These are phyloP conservation scores for Beauveria rudraprayagi DNA, from an alignment of 2,329 filamentous ascomycete species.

Conservation along the genomic window DNA sequence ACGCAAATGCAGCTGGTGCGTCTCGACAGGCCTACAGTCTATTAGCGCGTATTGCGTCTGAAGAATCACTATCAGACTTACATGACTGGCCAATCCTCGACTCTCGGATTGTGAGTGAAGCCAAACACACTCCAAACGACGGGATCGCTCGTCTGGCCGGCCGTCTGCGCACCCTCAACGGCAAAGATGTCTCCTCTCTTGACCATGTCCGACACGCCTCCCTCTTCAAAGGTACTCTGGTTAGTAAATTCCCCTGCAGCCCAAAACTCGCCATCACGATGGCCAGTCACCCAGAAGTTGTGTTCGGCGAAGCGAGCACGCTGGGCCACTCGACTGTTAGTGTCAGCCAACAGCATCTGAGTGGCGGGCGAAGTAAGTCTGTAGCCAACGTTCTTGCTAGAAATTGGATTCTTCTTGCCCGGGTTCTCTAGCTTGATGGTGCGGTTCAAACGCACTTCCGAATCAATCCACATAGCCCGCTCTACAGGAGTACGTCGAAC, in stretches of 20 bases:
- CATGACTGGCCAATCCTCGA: constrained; percentile 45
- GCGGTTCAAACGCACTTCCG: constrained; percentile 44
- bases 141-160: constrained; percentile 19
- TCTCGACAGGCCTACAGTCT: constrained; percentile 37
- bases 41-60: not conserved
- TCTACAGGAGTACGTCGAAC: constrained; percentile 40
- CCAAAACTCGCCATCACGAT: constrained; percentile 42
- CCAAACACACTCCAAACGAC: constrained; percentile 42
- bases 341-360: constrained; percentile 39
- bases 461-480: constrained; percentile 40
- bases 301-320: constrained; percentile 39
- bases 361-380: constrained; percentile 38
- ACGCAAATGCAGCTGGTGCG: constrained; percentile 36
- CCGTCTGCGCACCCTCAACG: constrained; percentile 22
- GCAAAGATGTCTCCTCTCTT: constrained; percentile 39
- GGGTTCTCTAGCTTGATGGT: constrained; percentile 41
- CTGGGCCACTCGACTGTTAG: constrained; percentile 32
- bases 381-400: constrained; percentile 42
- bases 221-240: constrained; percentile 34
- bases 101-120: constrained; percentile 39
- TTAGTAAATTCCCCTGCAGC: constrained; percentile 45
- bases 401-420: constrained; percentile 36
- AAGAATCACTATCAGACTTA: constrained; percentile 22
- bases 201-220: constrained; percentile 40
- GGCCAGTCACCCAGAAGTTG: constrained; percentile 40